These are phyloP conservation scores for Nicotiana sylvestris DNA, from an alignment of 257 asterid species.

Conservation along the genomic window DNA sequence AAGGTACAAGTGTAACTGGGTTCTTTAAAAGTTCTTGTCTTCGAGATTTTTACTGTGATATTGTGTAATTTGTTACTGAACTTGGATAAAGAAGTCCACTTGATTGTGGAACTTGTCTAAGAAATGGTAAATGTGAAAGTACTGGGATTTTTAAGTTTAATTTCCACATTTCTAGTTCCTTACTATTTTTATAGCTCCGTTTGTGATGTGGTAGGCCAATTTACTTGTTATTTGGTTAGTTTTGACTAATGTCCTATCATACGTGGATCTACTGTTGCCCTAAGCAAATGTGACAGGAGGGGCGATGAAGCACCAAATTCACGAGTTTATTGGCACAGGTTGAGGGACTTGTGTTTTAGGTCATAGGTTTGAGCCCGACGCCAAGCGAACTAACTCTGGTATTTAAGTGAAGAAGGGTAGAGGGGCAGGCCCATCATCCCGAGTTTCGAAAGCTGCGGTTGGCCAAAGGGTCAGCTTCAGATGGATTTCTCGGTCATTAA, in stretches of 20 bases:
- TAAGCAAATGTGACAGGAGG: not conserved
- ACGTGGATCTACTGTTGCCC: not conserved
- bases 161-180: not conserved
- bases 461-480: no score
- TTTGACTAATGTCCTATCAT: not conserved
- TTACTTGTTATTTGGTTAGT: not conserved
- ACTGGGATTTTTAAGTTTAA: not conserved
- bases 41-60: not conserved
- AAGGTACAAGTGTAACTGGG: not conserved
- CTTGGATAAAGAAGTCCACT: not conserved
- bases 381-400: no score
- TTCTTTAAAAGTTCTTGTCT: not conserved
- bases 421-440: no score
- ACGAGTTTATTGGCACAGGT: no score
- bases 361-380: no score
- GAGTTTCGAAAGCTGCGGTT: no score
- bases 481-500: not conserved
- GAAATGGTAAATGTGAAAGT: not conserved
- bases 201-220: not conserved
- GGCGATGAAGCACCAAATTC: not conserved
- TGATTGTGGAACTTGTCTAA: not conserved
- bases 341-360: no score
- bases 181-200: not conserved
- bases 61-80: not conserved
- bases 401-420: no score